phyloP scores from a whole-genome alignment of 2,329 filamentous ascomycete genomes.

The Neopestalotiopsis rosae region DNA sequence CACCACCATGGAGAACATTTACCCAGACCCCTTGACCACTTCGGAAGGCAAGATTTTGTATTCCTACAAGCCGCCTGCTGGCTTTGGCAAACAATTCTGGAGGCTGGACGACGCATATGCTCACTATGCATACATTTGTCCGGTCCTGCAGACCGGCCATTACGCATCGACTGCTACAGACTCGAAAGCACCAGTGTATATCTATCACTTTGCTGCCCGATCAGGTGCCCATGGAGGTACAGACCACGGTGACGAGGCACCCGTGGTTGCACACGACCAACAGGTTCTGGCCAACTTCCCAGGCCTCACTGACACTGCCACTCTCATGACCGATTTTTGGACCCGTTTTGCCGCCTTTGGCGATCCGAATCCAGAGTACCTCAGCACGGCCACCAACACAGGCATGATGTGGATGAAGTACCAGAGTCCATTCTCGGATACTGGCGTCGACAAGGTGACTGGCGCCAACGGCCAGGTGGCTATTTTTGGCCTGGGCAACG shows the following conservation, averaged over 20 bases:
- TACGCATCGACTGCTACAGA: conserved; percentile 38
- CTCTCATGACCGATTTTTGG: conserved; percentile 51
- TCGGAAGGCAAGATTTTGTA: conserved; percentile 45
- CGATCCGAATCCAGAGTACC: conserved; percentile 29
- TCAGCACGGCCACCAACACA: conserved; percentile 24
- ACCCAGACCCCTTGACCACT: conserved; percentile 60
- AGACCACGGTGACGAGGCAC: conserved; percentile 54
- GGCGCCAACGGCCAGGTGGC: conserved; percentile 45
- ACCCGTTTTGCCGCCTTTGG: conserved; percentile 40
- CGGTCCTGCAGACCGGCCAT: conserved; percentile 64
- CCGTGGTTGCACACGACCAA: conserved; percentile 50
- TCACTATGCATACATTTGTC: conserved; percentile 69
- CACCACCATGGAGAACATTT: conserved; percentile 60
- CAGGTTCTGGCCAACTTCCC: conserved; percentile 35
- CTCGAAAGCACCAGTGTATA: conserved; percentile 44
- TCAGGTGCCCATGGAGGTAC: conserved; percentile 41
- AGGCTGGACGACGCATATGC: conserved; percentile 66
- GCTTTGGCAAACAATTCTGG: conserved; percentile 59
- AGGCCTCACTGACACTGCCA: conserved; percentile 44
- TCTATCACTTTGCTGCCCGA: conserved; percentile 66
- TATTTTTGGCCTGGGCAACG: conserved; percentile 66
- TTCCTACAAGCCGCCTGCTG: conserved; percentile 37
- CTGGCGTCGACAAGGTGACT: conserved; percentile 14
- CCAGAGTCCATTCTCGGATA: conserved; percentile 41
- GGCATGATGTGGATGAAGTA: conserved; percentile 48